Evolutionary conservation across 2,329 filamentous ascomycete species (phyloP).

Genomic region (Scopulariopsis brevicaulis): DNA sequence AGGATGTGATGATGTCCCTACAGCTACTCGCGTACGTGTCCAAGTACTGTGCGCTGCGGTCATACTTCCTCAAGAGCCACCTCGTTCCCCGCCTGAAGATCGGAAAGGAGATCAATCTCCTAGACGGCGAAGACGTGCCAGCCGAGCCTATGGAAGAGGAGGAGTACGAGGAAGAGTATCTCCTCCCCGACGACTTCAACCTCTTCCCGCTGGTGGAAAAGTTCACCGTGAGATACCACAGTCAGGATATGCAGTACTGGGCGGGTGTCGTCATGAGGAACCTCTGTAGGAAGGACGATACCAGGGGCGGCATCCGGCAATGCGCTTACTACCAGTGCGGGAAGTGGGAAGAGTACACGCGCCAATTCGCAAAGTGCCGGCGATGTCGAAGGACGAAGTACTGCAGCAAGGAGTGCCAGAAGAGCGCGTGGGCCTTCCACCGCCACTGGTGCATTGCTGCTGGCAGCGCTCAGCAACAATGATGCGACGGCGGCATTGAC

Average conservation of each 20-base stretch:
- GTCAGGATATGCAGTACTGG: slow-evolving; percentile 99
- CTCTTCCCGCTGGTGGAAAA: slow-evolving; percentile 98
- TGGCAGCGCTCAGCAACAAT: slow-evolving; percentile 10
- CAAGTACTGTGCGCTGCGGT: slow-evolving; percentile 92
- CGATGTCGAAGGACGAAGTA: slow-evolving; percentile 95
- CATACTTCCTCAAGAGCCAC: slow-evolving; percentile 93
- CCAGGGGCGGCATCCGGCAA: slow-evolving; percentile 84
- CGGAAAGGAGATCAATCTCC: slow-evolving; percentile 66
- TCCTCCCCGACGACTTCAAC: slow-evolving; percentile 90
- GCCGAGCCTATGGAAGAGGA: slow-evolving; percentile 33
- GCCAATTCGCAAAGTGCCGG: slow-evolving; percentile 96
- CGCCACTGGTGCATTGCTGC: slow-evolving; percentile 93
- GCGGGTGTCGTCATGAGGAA: slow-evolving; percentile 98
- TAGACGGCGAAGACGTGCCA: slow-evolving; percentile 51
- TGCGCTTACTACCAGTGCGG: slow-evolving; percentile 98
- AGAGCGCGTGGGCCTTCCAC: slow-evolving; percentile 96
- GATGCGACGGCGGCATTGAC: not conserved
- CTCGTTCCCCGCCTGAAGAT: slow-evolving; percentile 88
- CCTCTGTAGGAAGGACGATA: slow-evolving; percentile 94
- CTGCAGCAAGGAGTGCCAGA: slow-evolving; percentile 99
- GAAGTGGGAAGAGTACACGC: slow-evolving; percentile 94
- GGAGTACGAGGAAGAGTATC: slow-evolving; percentile 73
- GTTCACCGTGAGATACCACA: slow-evolving; percentile 91
- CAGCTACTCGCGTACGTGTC: slow-evolving; percentile 95
- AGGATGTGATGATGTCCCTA: slow-evolving; percentile 95